A percentile compares a stretch with the other conserved stretches of the same genome.
Evolutionary conservation across 441 rosid species (phyloP).

Genomic region (Iberis amara): DNA sequence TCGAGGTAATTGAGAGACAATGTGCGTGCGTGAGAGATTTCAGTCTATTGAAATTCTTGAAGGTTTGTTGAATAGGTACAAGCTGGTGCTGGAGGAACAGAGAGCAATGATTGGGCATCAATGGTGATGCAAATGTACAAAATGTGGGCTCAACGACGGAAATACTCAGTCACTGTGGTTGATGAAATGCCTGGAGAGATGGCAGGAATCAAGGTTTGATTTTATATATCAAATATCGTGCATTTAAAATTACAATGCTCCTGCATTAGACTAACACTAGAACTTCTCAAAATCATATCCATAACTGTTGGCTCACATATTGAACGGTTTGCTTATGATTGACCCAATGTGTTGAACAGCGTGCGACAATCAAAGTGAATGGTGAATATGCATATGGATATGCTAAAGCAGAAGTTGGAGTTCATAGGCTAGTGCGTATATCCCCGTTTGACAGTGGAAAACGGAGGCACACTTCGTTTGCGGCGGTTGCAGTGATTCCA

Average conservation of each 20-base stretch:
- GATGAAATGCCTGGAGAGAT: slow-evolving; percentile 91
- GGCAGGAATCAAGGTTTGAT: slow-evolving; percentile 88
- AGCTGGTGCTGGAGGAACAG: slow-evolving; percentile 98
- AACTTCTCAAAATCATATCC: no score
- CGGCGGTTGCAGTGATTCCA: slow-evolving; percentile 96
- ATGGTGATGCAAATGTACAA: slow-evolving; percentile 96
- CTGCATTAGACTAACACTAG: no score
- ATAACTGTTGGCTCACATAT: no score
- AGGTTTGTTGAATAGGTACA: slow-evolving; percentile 55
- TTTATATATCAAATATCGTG: no score
- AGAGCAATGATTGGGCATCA: slow-evolving; percentile 95
- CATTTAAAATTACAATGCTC: no score
- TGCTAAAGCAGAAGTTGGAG: slow-evolving; percentile 96
- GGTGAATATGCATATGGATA: slow-evolving; percentile 93
- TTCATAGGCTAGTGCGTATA: slow-evolving; percentile 89
- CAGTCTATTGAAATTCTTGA: slow-evolving; percentile 18
- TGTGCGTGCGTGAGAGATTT: not conserved
- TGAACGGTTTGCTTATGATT: slow-evolving; percentile 4
- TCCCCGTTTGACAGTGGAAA: slow-evolving; percentile 90
- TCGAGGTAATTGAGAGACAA: slow-evolving; percentile 50
- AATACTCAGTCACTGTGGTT: slow-evolving; percentile 57
- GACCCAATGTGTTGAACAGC: slow-evolving; percentile 41
- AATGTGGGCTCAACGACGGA: slow-evolving; percentile 73
- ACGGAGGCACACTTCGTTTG: slow-evolving; percentile 91
- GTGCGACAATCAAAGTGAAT: slow-evolving; percentile 87